These are phyloP conservation scores for Bolboschoenus planiculmis DNA, from an alignment of 176 grass and related monocot genomes.

Conservation along the genomic window DNA sequence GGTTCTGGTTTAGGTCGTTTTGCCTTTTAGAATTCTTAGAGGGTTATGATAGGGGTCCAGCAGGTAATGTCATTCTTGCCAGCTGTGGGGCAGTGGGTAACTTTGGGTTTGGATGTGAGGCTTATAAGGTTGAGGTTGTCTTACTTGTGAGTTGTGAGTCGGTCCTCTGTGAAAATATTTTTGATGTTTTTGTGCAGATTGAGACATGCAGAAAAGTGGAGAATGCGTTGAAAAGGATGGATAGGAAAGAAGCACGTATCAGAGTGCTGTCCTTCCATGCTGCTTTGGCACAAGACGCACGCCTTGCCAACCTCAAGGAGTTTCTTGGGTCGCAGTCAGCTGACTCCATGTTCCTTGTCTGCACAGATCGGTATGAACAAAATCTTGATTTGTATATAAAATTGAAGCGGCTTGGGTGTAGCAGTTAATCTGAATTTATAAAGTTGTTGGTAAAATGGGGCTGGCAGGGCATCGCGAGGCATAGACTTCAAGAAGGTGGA, in stretches of 20 bases:
- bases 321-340: slow-evolving; percentile 53
- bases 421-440: background rate
- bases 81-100: background rate
- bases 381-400: background rate
- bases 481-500: slow-evolving; percentile 84
- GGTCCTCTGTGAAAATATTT: no score
- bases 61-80: background rate
- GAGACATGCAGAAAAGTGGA: slow-evolving; percentile 97
- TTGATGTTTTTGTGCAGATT: slow-evolving; percentile 41
- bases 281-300: slow-evolving; percentile 59
- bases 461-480: slow-evolving; percentile 62
- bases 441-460: background rate
- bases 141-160: no score
- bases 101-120: background rate
- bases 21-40: background rate
- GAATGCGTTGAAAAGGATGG: slow-evolving; percentile 56
- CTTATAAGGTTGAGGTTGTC: background rate
- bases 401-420: background rate
- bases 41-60: background rate
- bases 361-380: slow-evolving; percentile 66
- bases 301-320: slow-evolving; percentile 66
- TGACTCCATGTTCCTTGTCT: slow-evolving; percentile 70
- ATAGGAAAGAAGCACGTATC: slow-evolving; percentile 61
- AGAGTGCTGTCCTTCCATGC: slow-evolving; percentile 83
- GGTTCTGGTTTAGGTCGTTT: background rate